phyloP scores from a whole-genome alignment of 345 rosid species.

The Syzygium aromaticum region DNA sequence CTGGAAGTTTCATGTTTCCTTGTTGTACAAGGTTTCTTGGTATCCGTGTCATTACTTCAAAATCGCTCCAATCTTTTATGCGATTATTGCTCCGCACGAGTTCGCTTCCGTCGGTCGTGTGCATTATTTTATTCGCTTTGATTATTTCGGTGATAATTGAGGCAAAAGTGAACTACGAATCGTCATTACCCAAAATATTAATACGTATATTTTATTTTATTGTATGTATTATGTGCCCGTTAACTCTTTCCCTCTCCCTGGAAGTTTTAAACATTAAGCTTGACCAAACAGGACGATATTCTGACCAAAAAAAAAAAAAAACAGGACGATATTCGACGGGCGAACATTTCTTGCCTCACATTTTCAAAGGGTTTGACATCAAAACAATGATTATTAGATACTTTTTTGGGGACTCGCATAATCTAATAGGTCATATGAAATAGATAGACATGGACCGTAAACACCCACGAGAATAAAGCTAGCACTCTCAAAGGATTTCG shows the following conservation, averaged over 20 bases:
- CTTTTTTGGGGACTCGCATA: accelerated
- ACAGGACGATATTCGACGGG: not conserved
- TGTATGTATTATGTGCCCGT: not conserved
- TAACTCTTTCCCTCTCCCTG: not conserved
- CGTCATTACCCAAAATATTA: not conserved
- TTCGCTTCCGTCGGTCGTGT: not conserved
- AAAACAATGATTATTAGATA: accelerated
- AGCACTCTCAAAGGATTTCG: accelerated
- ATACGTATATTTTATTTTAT: not conserved
- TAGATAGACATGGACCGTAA: not conserved
- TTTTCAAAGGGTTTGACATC: not conserved
- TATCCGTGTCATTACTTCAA: no score
- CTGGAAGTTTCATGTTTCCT: not conserved
- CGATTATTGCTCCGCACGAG: not conserved
- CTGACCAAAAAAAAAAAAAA: no score
- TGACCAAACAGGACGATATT: not conserved
- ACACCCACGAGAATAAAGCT: not conserved
- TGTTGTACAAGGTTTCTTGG: not conserved
- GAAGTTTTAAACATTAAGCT: not conserved
- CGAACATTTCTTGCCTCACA: not conserved
- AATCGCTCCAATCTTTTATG: not conserved
- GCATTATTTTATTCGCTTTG: not conserved
- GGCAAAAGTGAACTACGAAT: not conserved
- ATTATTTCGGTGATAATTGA: not conserved
- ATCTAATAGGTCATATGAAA: no score